Base-by-base conservation (phyloP, 345 rosid genomes). In the Lepidium aucheri region DNA sequence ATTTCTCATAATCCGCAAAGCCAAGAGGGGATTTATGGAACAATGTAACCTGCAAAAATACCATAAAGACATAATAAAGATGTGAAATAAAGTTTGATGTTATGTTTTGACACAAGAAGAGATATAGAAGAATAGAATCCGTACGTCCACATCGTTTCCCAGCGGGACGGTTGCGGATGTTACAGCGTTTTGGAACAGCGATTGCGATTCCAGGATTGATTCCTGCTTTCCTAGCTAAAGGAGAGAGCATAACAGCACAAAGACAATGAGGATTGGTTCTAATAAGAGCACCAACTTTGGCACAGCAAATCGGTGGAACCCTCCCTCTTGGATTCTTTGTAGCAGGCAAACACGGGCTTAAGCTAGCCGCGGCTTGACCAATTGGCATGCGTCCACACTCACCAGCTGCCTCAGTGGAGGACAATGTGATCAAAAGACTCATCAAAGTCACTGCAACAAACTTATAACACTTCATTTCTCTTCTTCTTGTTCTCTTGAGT, bases 101-200 rank as follows among this genome's bases (percentile, higher is more conserved):
- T 40, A 20, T 7, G 7, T 3, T 22, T 16, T 15, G 7, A 41
- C 6, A 40, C 42, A 69, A n/a, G 51, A 52, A n/a, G 51, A 52
- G 6, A 0, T 55, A 34, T 22, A 28, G 7, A 62, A 30, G 18
- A 63, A 12, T 12, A 8, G 13, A 56, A 56, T 32, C 22, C 84
- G 73, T 83, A 89, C 98, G 82, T 74, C 96, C 96, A 72, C 96
- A 91, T 72, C 88, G 79, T 65, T 87, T 91, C 49, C 96, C 96
- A 20, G 63, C 78, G 0, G 79, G 81, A 58, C 98, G 80, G 68
- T 86, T 86, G 70, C 68, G 76, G 39, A 91, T 87, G 78, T 81
- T 84, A 86, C 98, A 91, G 16, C 95, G 80, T 70, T 89, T 89
- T 0, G 98, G 98, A 44, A 91, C 76, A 15, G 83, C 65, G 65